A percentile compares a stretch with the other conserved stretches of the same genome.
These are phyloP conservation scores for Aspergillus quadrilineatus DNA, from an alignment of 2,329 filamentous ascomycete species.

Conservation along the genomic window DNA sequence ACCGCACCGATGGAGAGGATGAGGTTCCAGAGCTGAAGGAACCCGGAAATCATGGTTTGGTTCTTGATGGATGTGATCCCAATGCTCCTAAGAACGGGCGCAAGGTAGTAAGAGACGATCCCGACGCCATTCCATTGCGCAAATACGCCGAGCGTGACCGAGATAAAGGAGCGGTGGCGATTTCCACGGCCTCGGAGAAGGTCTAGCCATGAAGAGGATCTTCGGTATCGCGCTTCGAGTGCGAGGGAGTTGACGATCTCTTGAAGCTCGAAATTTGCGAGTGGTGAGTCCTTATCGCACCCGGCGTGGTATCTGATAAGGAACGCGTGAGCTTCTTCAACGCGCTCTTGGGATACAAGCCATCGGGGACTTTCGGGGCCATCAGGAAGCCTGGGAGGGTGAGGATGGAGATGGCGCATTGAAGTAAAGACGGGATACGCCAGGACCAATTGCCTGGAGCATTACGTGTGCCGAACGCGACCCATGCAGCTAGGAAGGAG, in stretches of 20 bases:
- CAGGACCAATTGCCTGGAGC: conserved; percentile 1
- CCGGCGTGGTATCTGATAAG: conserved; percentile 43
- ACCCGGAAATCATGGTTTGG: conserved; percentile 1
- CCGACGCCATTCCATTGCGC: neutral
- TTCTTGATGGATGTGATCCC: neutral
- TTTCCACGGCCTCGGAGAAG: neutral
- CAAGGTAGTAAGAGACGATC: neutral
- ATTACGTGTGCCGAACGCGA: neutral
- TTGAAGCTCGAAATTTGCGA: neutral
- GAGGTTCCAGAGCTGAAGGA: conserved; percentile 1
- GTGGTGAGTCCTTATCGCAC: neutral
- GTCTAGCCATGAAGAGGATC: neutral
- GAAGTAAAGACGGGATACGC: conserved; percentile 4
- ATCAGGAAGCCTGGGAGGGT: conserved; percentile 59
- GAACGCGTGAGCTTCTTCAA: conserved; percentile 58
- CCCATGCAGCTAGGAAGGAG: neutral
- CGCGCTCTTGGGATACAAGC: conserved; percentile 63
- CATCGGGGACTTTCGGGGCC: conserved; percentile 64
- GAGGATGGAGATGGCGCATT: conserved; percentile 54
- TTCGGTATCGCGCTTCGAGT: neutral
- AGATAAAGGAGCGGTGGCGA: neutral
- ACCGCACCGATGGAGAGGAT: neutral
- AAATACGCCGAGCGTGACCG: neutral
- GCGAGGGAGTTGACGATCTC: neutral
- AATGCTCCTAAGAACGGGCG: neutral